Conservation (phyloP, 495 filamentous ascomycete species). For the Daldinia concentrica region DNA sequence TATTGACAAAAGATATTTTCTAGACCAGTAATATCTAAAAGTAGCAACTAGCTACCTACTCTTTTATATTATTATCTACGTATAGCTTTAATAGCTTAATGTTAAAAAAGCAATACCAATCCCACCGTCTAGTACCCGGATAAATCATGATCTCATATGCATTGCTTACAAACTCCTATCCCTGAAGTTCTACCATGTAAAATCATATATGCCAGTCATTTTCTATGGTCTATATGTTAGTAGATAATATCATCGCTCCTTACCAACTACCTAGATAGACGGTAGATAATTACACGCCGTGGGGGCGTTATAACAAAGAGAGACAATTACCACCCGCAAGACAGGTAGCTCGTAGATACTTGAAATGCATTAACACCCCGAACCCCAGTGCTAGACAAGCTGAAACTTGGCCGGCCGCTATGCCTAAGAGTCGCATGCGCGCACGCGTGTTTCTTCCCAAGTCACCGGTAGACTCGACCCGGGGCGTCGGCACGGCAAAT, state of each 20-base stretch:
- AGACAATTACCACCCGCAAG: not conserved
- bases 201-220: not conserved
- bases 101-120: not conserved
- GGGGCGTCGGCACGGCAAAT: slow-evolving; percentile 16
- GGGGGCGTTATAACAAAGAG: not conserved
- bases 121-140: too few relatives aligned
- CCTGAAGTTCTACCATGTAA: not conserved
- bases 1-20: too few relatives aligned
- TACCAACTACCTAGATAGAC: not conserved
- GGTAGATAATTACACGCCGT: not conserved
- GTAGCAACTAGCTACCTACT: too few relatives aligned
- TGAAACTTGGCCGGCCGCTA: not conserved
- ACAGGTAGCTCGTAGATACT: not conserved
- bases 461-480: slow-evolving; percentile 32
- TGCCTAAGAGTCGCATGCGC: not conserved
- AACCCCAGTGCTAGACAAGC: not conserved
- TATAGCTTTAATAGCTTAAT: too few relatives aligned
- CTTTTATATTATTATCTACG: too few relatives aligned
- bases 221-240: not conserved
- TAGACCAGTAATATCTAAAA: too few relatives aligned
- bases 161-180: not conserved
- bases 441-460: slow-evolving; percentile 17
- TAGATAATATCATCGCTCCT: not conserved
- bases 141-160: too few relatives aligned
- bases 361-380: not conserved